Evolutionary conservation across 2,329 filamentous ascomycete genomes (phyloP), one percentile per base, ranked within the genome.

Genomic region (Cordyceps tenuipes): DNA sequence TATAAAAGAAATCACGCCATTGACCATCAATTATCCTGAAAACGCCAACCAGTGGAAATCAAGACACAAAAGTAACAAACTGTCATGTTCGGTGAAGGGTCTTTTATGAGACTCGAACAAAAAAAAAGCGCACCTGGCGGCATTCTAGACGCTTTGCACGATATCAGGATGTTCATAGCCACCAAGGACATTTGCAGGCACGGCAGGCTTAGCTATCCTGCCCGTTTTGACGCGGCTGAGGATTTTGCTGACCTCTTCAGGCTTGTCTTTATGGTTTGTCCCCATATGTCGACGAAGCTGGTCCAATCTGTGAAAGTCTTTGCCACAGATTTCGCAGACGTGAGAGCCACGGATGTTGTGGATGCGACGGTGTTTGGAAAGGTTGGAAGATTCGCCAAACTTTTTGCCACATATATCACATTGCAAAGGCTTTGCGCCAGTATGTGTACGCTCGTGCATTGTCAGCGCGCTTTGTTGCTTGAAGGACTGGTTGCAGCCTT

Each of bases 371-470:
- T 88, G 85, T 65, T 87, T 88, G 55, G 84, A 83, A 19, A 87
- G 72, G 65, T 87, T 88, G 4, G 84, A 87, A 0, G 84, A 87
- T 68, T 88, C 84, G 62, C 81, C 79, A 67, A 88, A 88, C 10
- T 72, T 72, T 66, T 83, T 84, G 50, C 76, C 77, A 64, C 85
- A 88, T 31, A 80, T 73, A 1, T 82, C 77, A 63, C 84, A 87
- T 49, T 75, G 71, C 0, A 87, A 71, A 0, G 84, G 84, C 66
- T 87, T 88, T 51, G 82, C 79, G 47, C 84, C 83, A 0, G 85
- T 87, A 66, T 89, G 86, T 1, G 81, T 84, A 44, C 85, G 79
- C 65, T 81, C 79, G 65, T 89, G 86, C 77, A 87, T 87, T n/a
- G 84, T 87, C 23, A 86, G 73, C 23, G 85, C 85, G 63, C 83